Evolutionary conservation across 2,329 filamentous ascomycete genomes (phyloP), one percentile per base, ranked within the genome.

Genomic region (Pseudogymnoascus sp.): DNA sequence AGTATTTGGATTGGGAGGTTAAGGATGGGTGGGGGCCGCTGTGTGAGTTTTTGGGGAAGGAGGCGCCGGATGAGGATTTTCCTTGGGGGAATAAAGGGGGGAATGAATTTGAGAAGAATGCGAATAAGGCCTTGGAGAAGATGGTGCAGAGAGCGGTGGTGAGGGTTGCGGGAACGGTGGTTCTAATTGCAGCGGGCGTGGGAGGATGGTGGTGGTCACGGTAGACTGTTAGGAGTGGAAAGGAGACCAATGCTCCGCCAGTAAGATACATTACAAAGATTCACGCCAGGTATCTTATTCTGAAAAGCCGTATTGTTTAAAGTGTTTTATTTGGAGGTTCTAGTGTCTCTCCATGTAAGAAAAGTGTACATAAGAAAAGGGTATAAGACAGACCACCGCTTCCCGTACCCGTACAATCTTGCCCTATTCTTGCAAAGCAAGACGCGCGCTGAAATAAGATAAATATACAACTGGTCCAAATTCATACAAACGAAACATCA

Each of bases 11-110:
- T 66, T 74, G 72, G 60, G 69, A 73, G 62, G 70, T 74, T 0
- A 68, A 73, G 59, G 73, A 79, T 36, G 77, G 76, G 0, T 80
- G 78, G 78, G 72, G 70, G 36, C 75, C 75, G 8, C 67, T 81
- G 25, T 80, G 78, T 65, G 64, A 71, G 62, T 78, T 79, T 59
- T 59, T 78, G 41, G 73, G 69, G 0, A 74, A 73, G 36, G 66
- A 71, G 5, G 66, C 74, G 2, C 75, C 76, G 1, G 62, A 70
- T 15, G 66, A 68, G 38, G 64, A 71, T 2, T 78, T 78, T 66
- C 72, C 74, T 2, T 64, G 67, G 21, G 60, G 66, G 6, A 76
- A 77, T 63, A 71, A 76, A 38, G 59, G 63, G 21, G 64, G 48
- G 1, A 12, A 12, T 12, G 48, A 55, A 27, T 55, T 55, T 33